These are phyloP conservation scores for Trametes polyzona DNA, from an alignment of 1,284 basidiomycete genomes.

Conservation along the genomic window DNA sequence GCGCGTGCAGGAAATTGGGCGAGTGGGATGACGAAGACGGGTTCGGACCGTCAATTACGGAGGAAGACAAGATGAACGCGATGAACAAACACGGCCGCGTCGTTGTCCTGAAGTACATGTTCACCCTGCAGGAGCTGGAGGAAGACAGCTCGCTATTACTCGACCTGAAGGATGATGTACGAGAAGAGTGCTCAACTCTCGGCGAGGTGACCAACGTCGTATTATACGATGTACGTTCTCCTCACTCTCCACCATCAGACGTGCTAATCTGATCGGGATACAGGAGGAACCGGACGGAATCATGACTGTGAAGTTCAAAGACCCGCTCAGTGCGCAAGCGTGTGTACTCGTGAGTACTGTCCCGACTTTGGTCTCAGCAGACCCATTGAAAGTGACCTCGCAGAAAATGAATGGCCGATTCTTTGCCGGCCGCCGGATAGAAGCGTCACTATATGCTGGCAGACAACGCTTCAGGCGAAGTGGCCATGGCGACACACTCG, in stretches of 20 bases:
- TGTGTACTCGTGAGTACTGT: slow-evolving; percentile 75
- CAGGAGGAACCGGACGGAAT: slow-evolving; percentile 93
- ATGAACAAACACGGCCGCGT: slow-evolving; percentile 71
- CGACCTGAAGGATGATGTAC: slow-evolving; percentile 95
- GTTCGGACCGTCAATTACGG: slow-evolving; percentile 70
- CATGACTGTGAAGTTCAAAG: slow-evolving; percentile 96
- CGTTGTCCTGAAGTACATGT: slow-evolving; percentile 96
- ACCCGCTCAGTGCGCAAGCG: slow-evolving; percentile 84
- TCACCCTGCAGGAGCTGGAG: slow-evolving; percentile 85
- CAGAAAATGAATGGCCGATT: slow-evolving; percentile 97
- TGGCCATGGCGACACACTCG: slow-evolving; percentile 60
- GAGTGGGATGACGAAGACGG: slow-evolving; percentile 90
- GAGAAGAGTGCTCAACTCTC: slow-evolving; percentile 89
- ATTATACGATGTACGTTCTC: slow-evolving; percentile 86
- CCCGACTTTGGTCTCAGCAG: background rate
- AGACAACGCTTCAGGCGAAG: slow-evolving; percentile 83
- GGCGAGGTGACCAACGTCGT: slow-evolving; percentile 97
- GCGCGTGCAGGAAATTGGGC: slow-evolving; percentile 64
- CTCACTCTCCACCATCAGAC: background rate
- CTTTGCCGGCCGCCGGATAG: slow-evolving; percentile 85
- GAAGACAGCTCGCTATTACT: slow-evolving; percentile 87
- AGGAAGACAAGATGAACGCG: slow-evolving; percentile 50
- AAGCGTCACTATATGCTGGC: slow-evolving; percentile 81
- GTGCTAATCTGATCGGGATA: slow-evolving; percentile 11
- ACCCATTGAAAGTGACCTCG: background rate